Percentiles rank a stretch among this genome's conserved stretches.
Conservation (phyloP, 768 basidiomycete species). For the Kwoniella heveanensis region DNA sequence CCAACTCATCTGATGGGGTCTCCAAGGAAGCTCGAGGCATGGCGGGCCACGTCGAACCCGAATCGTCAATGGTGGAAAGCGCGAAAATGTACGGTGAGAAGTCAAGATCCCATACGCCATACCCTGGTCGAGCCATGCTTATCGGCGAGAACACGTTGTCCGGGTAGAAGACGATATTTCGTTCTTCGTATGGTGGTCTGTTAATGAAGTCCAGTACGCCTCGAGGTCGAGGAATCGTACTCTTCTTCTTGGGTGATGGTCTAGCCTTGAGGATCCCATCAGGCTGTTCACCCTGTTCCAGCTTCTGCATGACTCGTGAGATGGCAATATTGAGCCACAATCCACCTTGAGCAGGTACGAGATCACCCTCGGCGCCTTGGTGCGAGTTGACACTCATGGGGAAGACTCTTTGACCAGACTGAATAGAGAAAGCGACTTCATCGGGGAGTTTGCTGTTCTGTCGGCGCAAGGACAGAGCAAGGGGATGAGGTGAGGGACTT, state of each 20-base stretch:
- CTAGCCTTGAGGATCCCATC: constrained; percentile 15
- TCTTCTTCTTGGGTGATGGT: not conserved
- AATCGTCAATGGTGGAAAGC: constrained; percentile 29
- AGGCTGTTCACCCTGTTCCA: constrained; percentile 31
- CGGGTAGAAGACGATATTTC: constrained; percentile 40
- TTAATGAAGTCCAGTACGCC: constrained; percentile 41
- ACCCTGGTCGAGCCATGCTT: constrained; percentile 43
- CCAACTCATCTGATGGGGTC: constrained; percentile 17
- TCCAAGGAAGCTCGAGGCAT: constrained; percentile 27
- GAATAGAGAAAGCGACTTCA: constrained; percentile 43
- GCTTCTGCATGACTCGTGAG: constrained; percentile 20
- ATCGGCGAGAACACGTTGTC: constrained; percentile 38
- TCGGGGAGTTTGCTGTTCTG: constrained; percentile 40
- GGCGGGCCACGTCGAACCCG: constrained; percentile 26
- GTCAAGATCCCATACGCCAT: constrained; percentile 47
- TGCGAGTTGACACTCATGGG: constrained; percentile 37
- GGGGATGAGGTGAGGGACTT: constrained; percentile 45
- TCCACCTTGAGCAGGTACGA: constrained; percentile 32
- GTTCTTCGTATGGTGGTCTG: constrained; percentile 47
- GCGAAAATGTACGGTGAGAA: constrained; percentile 43
- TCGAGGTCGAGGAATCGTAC: constrained; percentile 20
- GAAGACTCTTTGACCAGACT: constrained; percentile 39
- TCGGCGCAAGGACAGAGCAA: constrained; percentile 33
- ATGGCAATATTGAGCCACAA: constrained; percentile 30
- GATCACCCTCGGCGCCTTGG: constrained; percentile 13